Percentiles rank a stretch among this genome's conserved stretches.
Evolutionary conservation across 805 yeast species (phyloP).

Genomic region (Kuraishia ogatae): DNA sequence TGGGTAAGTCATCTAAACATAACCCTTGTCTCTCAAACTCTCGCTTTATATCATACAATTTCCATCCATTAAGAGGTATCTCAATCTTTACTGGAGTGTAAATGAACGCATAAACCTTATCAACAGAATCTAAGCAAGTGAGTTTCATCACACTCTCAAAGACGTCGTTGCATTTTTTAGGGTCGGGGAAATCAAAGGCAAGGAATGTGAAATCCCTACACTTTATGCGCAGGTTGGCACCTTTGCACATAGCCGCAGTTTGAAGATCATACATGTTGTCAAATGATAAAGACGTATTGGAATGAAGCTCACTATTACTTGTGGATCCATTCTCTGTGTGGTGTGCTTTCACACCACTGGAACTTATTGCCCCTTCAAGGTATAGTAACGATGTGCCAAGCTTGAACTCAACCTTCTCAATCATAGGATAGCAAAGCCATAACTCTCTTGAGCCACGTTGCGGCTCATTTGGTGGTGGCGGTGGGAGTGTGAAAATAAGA

Average conservation of each 20-base stretch:
- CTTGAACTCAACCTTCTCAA: constrained; percentile 50
- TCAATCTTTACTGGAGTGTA: constrained; percentile 75
- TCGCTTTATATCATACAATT: constrained; percentile 43
- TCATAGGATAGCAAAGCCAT: constrained; percentile 89
- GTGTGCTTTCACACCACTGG: not conserved
- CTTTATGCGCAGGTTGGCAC: constrained; percentile 55
- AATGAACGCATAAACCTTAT: constrained; percentile 70
- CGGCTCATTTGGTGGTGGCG: constrained; percentile 12
- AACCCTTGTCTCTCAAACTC: constrained; percentile 71
- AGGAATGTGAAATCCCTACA: constrained; percentile 83
- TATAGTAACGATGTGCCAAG: constrained; percentile 39
- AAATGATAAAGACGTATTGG: constrained; percentile 7
- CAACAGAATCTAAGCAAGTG: constrained; percentile 43
- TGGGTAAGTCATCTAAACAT: constrained; percentile 20
- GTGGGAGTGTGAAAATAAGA: constrained; percentile 45
- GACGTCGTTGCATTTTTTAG: constrained; percentile 55
- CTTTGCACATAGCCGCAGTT: constrained; percentile 13
- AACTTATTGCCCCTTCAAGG: constrained; percentile 7
- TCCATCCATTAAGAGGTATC: constrained; percentile 61
- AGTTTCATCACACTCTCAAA: constrained; percentile 63
- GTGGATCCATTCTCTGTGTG: constrained; percentile 2
- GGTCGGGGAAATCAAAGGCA: constrained; percentile 63
- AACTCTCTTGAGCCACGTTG: constrained; percentile 43
- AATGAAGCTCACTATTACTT: constrained; percentile 5
- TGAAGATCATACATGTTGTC: constrained; percentile 16